Evolutionary conservation across 176 grass and related monocot species (phyloP).

Genomic region (Paspalum vaginatum): DNA sequence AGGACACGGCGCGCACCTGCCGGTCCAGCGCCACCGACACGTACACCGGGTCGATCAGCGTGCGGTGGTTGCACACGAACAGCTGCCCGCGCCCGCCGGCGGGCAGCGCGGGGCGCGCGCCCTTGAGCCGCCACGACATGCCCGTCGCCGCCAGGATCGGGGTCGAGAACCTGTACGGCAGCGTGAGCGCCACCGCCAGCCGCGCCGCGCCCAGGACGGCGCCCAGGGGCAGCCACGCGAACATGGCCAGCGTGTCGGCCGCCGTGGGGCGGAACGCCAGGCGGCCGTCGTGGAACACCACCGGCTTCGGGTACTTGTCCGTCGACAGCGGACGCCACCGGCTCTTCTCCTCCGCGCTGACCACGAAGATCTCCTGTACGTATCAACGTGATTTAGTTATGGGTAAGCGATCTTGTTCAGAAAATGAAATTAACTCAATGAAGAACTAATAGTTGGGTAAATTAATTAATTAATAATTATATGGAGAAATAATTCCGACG

Average conservation of each 20-base stretch:
- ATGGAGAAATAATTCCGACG: no score
- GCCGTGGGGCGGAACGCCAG: conserved; percentile 64
- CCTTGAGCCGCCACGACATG: conserved; percentile 55
- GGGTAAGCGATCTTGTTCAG: background rate
- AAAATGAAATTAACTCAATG: background rate
- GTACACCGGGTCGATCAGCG: conserved; percentile 74
- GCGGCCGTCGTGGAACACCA: conserved; percentile 75
- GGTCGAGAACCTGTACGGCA: conserved; percentile 59
- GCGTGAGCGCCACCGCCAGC: conserved; percentile 39
- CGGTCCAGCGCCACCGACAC: conserved; percentile 53
- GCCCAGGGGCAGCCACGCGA: conserved; percentile 61
- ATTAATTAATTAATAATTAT: background rate
- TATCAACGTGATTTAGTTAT: background rate
- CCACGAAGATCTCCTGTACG: conserved; percentile 55
- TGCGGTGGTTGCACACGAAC: conserved; percentile 84
- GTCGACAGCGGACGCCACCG: conserved; percentile 44
- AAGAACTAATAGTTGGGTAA: background rate
- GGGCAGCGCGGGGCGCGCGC: background rate
- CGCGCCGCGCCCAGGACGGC: conserved; percentile 33
- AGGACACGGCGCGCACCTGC: conserved; percentile 56
- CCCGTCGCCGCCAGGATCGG: conserved; percentile 54
- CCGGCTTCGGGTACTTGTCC: conserved; percentile 44
- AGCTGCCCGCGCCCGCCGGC: conserved; percentile 28
- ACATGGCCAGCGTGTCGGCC: conserved; percentile 50
- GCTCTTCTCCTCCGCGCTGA: conserved; percentile 40